These are phyloP conservation scores for Chaetomiaceae sp. DNA, from an alignment of 2,329 filamentous ascomycete genomes.

Conservation along the genomic window DNA sequence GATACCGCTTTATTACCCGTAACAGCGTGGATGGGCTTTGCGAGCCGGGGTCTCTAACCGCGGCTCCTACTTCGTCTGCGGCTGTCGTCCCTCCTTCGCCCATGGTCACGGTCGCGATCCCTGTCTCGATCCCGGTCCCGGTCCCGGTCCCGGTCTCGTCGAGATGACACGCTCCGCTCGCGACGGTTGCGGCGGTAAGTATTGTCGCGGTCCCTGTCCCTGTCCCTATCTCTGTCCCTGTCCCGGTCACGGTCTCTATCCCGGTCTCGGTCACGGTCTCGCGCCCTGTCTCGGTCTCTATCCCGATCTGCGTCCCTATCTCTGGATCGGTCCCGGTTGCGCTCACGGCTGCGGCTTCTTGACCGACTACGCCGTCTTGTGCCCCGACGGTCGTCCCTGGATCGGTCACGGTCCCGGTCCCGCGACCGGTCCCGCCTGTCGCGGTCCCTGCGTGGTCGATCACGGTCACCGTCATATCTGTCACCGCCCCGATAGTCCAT, in stretches of 20 bases:
- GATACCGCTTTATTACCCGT: neutral
- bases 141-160: slow-evolving; percentile 20
- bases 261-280: slow-evolving; percentile 13
- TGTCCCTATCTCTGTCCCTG: slow-evolving; percentile 14
- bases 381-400: slow-evolving; percentile 7
- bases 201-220: slow-evolving; percentile 16
- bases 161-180: slow-evolving; percentile 20
- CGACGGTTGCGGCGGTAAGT: slow-evolving; percentile 11
- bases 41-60: slow-evolving; percentile 12
- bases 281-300: slow-evolving; percentile 12
- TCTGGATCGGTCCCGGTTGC: slow-evolving; percentile 11
- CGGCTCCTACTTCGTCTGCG: slow-evolving; percentile 29
- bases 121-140: slow-evolving; percentile 13
- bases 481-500: too few species aligned
- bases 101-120: slow-evolving; percentile 23
- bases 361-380: slow-evolving; percentile 16
- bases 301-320: slow-evolving; percentile 14
- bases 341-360: slow-evolving; percentile 16
- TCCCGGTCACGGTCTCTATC: slow-evolving; percentile 7
- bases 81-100: slow-evolving; percentile 31
- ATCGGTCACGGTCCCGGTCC: slow-evolving; percentile 9
- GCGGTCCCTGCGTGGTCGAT: slow-evolving; percentile 12
- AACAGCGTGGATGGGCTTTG: neutral
- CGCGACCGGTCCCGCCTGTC: slow-evolving; percentile 4
- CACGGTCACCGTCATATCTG: slow-evolving; percentile 12